Conservation (phyloP, 1,139 yeast genomes). For the Blastobotrys aristatus region DNA sequence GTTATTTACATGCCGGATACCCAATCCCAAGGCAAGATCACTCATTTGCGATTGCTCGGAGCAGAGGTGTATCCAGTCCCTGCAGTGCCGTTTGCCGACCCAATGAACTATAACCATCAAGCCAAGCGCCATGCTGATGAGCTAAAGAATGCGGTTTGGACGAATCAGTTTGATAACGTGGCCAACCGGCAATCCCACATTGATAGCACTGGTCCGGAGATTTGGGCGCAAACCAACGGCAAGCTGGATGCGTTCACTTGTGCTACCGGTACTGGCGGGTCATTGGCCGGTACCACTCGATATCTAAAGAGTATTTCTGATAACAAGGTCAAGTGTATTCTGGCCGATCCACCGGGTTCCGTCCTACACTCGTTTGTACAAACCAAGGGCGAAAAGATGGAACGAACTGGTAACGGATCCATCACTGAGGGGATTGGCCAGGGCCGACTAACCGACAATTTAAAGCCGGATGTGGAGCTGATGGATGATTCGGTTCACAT, state of each 20-base stretch:
- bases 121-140: constrained; percentile 78
- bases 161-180: constrained; percentile 80
- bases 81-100: constrained; percentile 74
- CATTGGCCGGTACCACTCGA: constrained; percentile 77
- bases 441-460: constrained; percentile 82
- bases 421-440: constrained; percentile 97
- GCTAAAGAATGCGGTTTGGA: constrained; percentile 79
- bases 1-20: constrained; percentile 89
- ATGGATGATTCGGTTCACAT: constrained; percentile 71
- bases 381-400: constrained; percentile 57
- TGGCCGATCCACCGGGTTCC: constrained; percentile 94
- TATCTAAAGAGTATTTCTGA: constrained; percentile 63
- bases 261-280: constrained; percentile 89
- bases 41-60: constrained; percentile 65
- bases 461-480: constrained; percentile 65
- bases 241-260: constrained; percentile 80
- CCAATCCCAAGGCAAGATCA: constrained; percentile 72
- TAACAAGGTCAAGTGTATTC: constrained; percentile 53
- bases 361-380: constrained; percentile 73
- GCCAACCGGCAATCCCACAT: constrained; percentile 89
- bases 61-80: constrained; percentile 91
- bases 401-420: constrained; percentile 62
- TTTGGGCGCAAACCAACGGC: constrained; percentile 84
- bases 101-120: constrained; percentile 78
- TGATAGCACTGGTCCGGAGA: constrained; percentile 90